Evolutionary conservation across 2,329 filamentous ascomycete species (phyloP).

Genomic region (Fusarium buxicola): DNA sequence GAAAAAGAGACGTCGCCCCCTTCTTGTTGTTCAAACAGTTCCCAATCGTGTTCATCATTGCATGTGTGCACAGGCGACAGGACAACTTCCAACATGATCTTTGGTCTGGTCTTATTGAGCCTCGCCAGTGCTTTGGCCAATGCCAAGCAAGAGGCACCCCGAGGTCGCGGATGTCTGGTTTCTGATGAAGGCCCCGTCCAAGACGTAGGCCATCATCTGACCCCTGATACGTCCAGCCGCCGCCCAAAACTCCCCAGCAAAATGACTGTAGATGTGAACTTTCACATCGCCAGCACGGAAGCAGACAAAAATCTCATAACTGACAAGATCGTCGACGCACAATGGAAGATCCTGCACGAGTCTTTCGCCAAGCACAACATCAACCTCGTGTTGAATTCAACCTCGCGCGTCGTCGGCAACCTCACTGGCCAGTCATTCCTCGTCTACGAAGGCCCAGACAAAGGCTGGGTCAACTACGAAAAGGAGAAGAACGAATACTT

Average conservation of each 20-base stretch:
- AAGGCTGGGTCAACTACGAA: conserved; percentile 48
- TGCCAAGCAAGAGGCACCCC: not conserved
- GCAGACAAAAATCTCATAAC: conserved; percentile 34
- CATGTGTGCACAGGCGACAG: too few relatives aligned
- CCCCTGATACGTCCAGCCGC: not conserved
- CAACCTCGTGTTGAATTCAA: conserved; percentile 41
- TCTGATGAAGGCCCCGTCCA: not conserved
- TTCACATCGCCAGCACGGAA: conserved; percentile 44
- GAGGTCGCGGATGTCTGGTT: conserved; percentile 7
- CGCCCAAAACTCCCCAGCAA: conserved; percentile 29
- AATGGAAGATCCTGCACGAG: conserved; percentile 37
- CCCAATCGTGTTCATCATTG: too few relatives aligned
- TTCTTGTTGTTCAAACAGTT: too few relatives aligned
- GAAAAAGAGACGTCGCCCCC: too few relatives aligned
- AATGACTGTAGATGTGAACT: conserved; percentile 43
- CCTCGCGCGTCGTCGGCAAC: conserved; percentile 41
- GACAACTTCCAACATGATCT: too few relatives aligned
- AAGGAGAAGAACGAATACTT: conserved; percentile 49
- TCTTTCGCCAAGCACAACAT: conserved; percentile 39
- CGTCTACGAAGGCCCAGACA: conserved; percentile 36
- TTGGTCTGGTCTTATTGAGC: too few relatives aligned
- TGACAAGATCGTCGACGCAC: conserved; percentile 25
- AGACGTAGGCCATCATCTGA: not conserved
- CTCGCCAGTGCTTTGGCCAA: not conserved
- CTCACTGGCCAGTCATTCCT: conserved; percentile 35